phyloP scores from a whole-genome alignment of 1,284 basidiomycete genomes.

The Bjerkandera adusta region DNA sequence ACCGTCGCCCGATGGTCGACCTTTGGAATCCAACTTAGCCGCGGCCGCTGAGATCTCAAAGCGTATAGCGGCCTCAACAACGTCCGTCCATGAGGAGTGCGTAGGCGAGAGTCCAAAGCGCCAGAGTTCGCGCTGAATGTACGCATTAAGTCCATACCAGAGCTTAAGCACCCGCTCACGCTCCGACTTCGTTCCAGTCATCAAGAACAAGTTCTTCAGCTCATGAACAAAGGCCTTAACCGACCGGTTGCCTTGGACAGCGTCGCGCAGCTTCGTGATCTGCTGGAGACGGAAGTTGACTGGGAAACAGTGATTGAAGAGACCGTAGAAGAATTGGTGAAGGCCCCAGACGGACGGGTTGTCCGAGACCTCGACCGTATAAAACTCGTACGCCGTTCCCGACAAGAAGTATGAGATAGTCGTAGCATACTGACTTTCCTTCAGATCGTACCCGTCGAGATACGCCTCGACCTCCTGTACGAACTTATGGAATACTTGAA shows the following conservation, averaged over 20 bases:
- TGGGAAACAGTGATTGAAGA: conserved; percentile 46
- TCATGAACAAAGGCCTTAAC: conserved; percentile 30
- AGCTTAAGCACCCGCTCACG: conserved; percentile 32
- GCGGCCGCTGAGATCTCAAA: conserved; percentile 15
- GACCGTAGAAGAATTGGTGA: conserved; percentile 30
- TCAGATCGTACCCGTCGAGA: conserved; percentile 8
- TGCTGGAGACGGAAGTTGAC: conserved; percentile 30
- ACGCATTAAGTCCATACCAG: conserved; percentile 29
- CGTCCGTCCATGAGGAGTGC: conserved; percentile 11
- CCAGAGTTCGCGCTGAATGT: conserved; percentile 32
- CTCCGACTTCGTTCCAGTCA: conserved; percentile 19
- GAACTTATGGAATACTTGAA: conserved; percentile 20
- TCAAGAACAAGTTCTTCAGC: conserved; percentile 24
- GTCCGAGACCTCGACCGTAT: conserved; percentile 30
- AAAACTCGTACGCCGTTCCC: conserved; percentile 39
- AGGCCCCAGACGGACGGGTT: conserved; percentile 23
- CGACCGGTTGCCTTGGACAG: conserved; percentile 14
- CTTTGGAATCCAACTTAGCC: no score
- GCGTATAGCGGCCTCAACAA: conserved; percentile 14
- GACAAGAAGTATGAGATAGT: background rate
- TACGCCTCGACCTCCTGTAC: conserved; percentile 13
- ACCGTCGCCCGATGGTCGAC: no score
- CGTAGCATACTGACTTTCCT: background rate
- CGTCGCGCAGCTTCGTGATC: conserved; percentile 14
- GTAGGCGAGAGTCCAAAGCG: conserved; percentile 26